Percentiles rank a stretch among this genome's conserved stretches.
These are phyloP conservation scores for Mycena sp. DNA, from an alignment of 1,284 basidiomycete species.

Conservation along the genomic window DNA sequence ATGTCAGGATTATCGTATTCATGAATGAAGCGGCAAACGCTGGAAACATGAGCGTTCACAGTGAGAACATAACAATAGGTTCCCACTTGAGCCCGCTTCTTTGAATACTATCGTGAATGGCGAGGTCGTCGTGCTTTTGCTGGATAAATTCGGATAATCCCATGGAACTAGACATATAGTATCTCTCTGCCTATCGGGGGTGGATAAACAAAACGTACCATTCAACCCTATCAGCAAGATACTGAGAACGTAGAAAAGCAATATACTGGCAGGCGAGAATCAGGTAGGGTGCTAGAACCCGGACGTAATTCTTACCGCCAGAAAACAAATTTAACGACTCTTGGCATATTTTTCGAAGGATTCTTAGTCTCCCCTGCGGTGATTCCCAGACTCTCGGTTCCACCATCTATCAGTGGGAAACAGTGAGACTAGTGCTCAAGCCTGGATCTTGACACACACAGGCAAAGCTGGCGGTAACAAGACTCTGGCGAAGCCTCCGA, in stretches of 20 bases:
- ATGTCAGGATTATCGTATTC: constrained; percentile 83
- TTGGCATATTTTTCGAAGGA: constrained; percentile 79
- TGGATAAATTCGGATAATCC: constrained; percentile 80
- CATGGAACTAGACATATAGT: constrained; percentile 66
- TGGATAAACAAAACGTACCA: constrained; percentile 48
- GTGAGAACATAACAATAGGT: neutral
- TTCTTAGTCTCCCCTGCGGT: constrained; percentile 84
- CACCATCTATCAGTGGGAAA: constrained; percentile 60
- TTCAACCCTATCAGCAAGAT: constrained; percentile 78
- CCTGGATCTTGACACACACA: constrained; percentile 54
- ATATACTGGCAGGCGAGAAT: constrained; percentile 55
- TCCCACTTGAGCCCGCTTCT: constrained; percentile 74
- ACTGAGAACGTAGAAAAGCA: constrained; percentile 77
- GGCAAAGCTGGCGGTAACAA: constrained; percentile 85
- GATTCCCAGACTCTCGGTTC: constrained; percentile 81
- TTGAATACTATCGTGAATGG: constrained; percentile 83
- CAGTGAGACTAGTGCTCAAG: neutral
- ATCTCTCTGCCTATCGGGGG: neutral
- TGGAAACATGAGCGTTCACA: constrained; percentile 37
- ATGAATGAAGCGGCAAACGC: constrained; percentile 78
- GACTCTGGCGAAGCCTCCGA: constrained; percentile 78
- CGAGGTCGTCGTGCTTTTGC: constrained; percentile 72
- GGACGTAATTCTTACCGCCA: constrained; percentile 63
- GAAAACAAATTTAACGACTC: constrained; percentile 81
- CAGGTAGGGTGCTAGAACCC: neutral